These are phyloP conservation scores for Diatrype stigma DNA, from an alignment of 2,329 filamentous ascomycete species.

Conservation along the genomic window DNA sequence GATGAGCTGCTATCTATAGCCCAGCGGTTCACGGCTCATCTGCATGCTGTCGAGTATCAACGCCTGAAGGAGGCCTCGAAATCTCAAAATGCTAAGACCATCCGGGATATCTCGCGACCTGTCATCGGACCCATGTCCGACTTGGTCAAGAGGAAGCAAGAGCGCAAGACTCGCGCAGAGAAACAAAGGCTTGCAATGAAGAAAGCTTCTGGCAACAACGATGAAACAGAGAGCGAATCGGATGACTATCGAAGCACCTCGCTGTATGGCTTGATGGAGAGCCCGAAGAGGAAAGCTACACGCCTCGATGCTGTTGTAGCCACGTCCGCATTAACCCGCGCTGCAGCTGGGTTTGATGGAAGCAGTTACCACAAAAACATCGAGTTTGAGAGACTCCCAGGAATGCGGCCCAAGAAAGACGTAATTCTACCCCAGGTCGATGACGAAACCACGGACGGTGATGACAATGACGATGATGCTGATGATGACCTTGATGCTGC, in stretches of 20 bases:
- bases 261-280: conserved; percentile 41
- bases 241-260: conserved; percentile 28
- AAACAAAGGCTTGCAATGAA: conserved; percentile 30
- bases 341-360: conserved; percentile 21
- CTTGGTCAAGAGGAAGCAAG: conserved; percentile 30
- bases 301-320: conserved; percentile 17
- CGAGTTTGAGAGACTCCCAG: neutral
- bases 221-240: conserved; percentile 15
- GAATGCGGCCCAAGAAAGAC: conserved; percentile 2
- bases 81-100: conserved; percentile 48
- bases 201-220: conserved; percentile 19
- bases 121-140: conserved; percentile 39
- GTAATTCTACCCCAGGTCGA: conserved; percentile 1
- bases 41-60: conserved; percentile 74
- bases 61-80: conserved; percentile 57
- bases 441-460: conserved; percentile 14
- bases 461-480: conserved; percentile 15
- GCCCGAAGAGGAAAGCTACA: conserved; percentile 27
- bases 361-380: too few species aligned
- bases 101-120: conserved; percentile 48
- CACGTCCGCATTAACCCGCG: conserved; percentile 15
- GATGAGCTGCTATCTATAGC: conserved; percentile 71
- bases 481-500: conserved; percentile 15
- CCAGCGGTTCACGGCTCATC: conserved; percentile 65
- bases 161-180: conserved; percentile 30